Percentiles rank a stretch among this genome's conserved stretches.
Evolutionary conservation across 768 basidiomycete species (phyloP).

Genomic region (Mycena albidolilacea): DNA sequence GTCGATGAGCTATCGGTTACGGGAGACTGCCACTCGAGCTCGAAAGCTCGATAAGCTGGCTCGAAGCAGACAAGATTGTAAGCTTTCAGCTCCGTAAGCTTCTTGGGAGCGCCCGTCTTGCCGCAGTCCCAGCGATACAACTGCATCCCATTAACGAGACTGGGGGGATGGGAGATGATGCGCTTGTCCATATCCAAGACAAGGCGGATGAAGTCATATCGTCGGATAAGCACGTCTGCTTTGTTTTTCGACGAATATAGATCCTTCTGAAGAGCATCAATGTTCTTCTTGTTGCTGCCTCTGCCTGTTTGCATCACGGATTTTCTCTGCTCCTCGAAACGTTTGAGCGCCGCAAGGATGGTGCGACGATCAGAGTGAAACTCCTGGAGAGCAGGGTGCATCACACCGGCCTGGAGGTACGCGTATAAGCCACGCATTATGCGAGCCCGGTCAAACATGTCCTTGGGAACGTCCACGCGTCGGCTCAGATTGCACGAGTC

Average conservation of each 20-base stretch:
- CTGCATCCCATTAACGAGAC: constrained; percentile 7
- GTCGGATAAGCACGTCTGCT: constrained; percentile 25
- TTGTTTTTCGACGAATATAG: constrained; percentile 27
- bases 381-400: constrained; percentile 38
- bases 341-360: constrained; percentile 29
- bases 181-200: constrained; percentile 33
- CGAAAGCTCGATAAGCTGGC: constrained; percentile 34
- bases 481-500: constrained; percentile 30
- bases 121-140: constrained; percentile 40
- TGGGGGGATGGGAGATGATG: constrained; percentile 22
- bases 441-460: constrained; percentile 32
- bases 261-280: constrained; percentile 30
- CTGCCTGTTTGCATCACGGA: constrained; percentile 24
- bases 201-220: constrained; percentile 37
- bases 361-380: constrained; percentile 20
- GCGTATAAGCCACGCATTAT: constrained; percentile 35
- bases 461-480: constrained; percentile 27
- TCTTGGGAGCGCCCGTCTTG: constrained; percentile 32
- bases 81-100: constrained; percentile 25
- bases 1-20: constrained; percentile 27
- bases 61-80: constrained; percentile 38
- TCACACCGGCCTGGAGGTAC: constrained; percentile 32
- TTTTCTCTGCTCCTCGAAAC: constrained; percentile 36
- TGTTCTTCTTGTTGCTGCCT: constrained; percentile 18
- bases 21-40: constrained; percentile 40